These are phyloP conservation scores for Geranium rotundifolium DNA, from an alignment of 345 rosid species.

Conservation along the genomic window DNA sequence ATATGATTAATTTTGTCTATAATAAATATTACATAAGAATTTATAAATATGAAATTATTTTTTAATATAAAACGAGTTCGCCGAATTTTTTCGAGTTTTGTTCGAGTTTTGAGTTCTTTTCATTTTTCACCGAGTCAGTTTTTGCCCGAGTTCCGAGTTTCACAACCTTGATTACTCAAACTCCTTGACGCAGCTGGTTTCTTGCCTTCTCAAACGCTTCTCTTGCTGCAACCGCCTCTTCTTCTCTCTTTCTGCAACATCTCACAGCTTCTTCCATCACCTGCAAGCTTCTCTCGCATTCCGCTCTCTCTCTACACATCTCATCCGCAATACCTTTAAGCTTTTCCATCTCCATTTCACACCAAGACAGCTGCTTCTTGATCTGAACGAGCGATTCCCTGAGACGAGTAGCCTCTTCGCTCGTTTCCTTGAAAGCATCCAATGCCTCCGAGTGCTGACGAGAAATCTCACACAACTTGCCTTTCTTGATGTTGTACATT, in stretches of 20 bases:
- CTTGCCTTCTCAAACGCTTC: constrained; percentile 17
- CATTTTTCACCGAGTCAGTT: too few species aligned
- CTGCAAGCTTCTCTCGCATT: constrained; percentile 20
- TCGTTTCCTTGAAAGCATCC: constrained; percentile 15
- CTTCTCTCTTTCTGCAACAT: constrained; percentile 10
- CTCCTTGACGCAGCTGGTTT: neutral
- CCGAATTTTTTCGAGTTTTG: too few species aligned
- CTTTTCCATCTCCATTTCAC: constrained; percentile 26
- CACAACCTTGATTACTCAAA: neutral
- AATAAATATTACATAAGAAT: too few species aligned
- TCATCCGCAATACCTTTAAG: constrained; percentile 11
- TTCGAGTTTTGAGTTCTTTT: too few species aligned
- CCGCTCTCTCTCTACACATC: constrained; percentile 13
- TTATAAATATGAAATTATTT: too few species aligned
- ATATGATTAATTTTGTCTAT: too few species aligned
- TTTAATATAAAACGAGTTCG: too few species aligned
- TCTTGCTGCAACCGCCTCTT: constrained; percentile 11
- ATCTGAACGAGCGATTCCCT: constrained; percentile 16
- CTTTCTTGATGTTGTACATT: constrained; percentile 13
- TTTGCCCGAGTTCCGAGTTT: too few species aligned
- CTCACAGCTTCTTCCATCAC: constrained; percentile 11
- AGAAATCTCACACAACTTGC: constrained; percentile 18
- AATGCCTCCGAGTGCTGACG: constrained; percentile 17
- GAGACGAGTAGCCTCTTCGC: constrained; percentile 13
- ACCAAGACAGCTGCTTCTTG: constrained; percentile 18